phyloP scores from a whole-genome alignment of 2,329 filamentous ascomycete genomes.

The Canariomyces notabilis region DNA sequence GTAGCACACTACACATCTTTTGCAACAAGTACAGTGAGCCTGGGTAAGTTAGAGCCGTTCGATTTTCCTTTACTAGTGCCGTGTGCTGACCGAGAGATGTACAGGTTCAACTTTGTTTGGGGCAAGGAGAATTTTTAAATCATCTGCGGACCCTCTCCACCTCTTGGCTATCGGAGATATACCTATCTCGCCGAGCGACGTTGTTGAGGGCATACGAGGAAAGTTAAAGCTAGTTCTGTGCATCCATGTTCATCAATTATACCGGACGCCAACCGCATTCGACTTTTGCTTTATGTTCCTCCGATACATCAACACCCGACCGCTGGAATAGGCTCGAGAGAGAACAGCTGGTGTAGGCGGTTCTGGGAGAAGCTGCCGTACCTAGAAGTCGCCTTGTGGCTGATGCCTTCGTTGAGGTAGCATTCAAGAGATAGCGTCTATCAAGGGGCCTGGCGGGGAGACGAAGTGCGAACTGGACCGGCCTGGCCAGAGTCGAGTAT shows the following conservation, averaged over 20 bases:
- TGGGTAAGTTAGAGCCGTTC: constrained; percentile 50
- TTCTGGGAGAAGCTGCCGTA: too few species aligned
- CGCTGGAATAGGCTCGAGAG: too few species aligned
- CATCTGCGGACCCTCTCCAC: constrained; percentile 5
- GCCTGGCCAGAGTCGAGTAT: too few species aligned
- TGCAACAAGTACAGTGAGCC: constrained; percentile 86
- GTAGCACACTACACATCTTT: constrained; percentile 71
- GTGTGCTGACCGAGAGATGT: constrained; percentile 25
- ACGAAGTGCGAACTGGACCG: too few species aligned
- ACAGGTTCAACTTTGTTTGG: constrained; percentile 61
- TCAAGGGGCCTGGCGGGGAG: too few species aligned
- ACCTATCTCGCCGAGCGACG: neutral
- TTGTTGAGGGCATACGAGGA: neutral
- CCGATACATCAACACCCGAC: too few species aligned
- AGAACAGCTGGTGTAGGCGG: too few species aligned
- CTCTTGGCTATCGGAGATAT: neutral
- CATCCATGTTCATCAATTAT: constrained; percentile 3
- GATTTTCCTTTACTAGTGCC: neutral
- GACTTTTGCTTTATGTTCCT: too few species aligned
- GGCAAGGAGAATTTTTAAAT: constrained; percentile 68
- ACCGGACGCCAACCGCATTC: constrained; percentile 18
- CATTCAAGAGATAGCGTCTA: too few species aligned
- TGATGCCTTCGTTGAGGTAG: too few species aligned
- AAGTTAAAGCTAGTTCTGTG: neutral
- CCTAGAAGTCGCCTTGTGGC: too few species aligned